These are phyloP conservation scores for Pichia cabralensis DNA, from an alignment of 805 yeast genomes.

Conservation along the genomic window DNA sequence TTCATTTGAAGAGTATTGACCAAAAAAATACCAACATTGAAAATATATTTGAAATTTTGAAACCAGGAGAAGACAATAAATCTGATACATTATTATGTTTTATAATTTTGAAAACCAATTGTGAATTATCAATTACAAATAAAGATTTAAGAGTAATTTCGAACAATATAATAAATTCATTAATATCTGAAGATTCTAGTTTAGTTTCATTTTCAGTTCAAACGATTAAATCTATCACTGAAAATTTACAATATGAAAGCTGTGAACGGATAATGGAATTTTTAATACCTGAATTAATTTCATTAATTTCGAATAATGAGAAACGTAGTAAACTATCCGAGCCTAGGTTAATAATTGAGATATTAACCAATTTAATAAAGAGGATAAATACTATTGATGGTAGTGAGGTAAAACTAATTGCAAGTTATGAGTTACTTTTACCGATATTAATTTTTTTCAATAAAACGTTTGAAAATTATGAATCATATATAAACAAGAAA, in stretches of 20 bases:
- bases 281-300: conserved; percentile 36
- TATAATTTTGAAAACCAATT: conserved; percentile 34
- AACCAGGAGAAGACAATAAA: conserved; percentile 11
- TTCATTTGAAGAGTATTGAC: conserved; percentile 17
- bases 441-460: conserved; percentile 27
- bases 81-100: conserved; percentile 33
- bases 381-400: conserved; percentile 14
- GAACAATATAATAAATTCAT: conserved; percentile 25
- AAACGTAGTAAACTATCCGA: conserved; percentile 20
- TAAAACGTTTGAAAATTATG: conserved; percentile 17
- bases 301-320: conserved; percentile 12
- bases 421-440: conserved; percentile 23
- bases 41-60: conserved; percentile 24
- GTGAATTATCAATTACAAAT: conserved; percentile 23
- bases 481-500: conserved; percentile 35
- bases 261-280: not conserved
- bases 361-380: conserved; percentile 37
- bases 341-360: conserved; percentile 36
- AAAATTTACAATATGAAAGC: too few species aligned
- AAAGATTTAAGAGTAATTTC: conserved; percentile 30
- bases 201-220: conserved; percentile 38
- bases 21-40: conserved; percentile 17
- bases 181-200: conserved; percentile 26
- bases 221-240: conserved; percentile 50
- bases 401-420: conserved; percentile 8